Percentiles rank a stretch among this genome's conserved stretches.
Conservation (phyloP, 371 early-diverging fungal species). For the Apophysomyces variabilis region DNA sequence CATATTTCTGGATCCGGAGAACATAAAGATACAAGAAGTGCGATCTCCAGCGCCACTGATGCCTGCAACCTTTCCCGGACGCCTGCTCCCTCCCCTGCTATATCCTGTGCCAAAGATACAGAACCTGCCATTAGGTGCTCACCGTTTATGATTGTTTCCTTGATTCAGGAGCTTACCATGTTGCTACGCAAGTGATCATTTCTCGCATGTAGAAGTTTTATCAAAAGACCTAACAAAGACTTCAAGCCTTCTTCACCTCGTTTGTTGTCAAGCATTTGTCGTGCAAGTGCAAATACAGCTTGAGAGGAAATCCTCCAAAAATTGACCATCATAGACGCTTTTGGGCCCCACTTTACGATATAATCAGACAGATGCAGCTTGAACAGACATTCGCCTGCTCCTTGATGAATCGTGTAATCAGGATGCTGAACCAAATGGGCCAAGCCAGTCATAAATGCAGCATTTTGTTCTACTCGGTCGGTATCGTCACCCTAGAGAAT, state of each 20-base stretch:
- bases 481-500: constrained; percentile 26
- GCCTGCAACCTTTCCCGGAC: constrained; percentile 72
- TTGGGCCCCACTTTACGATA: constrained; percentile 66
- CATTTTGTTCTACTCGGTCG: constrained; percentile 62
- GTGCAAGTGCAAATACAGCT: constrained; percentile 47
- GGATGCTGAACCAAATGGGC: constrained; percentile 65
- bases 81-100: constrained; percentile 56
- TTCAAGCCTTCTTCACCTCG: constrained; percentile 61
- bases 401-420: constrained; percentile 60
- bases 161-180: constrained; percentile 31
- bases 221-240: constrained; percentile 59
- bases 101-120: constrained; percentile 21
- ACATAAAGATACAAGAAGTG: constrained; percentile 74
- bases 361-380: constrained; percentile 56
- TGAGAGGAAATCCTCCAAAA: constrained; percentile 71
- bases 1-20: constrained; percentile 75
- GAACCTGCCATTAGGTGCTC: too few species aligned
- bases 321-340: constrained; percentile 47
- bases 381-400: constrained; percentile 71
- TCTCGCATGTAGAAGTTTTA: constrained; percentile 63
- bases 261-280: constrained; percentile 55
- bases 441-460: constrained; percentile 64
- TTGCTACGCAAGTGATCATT: constrained; percentile 66
- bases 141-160: neutral
- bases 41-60: constrained; percentile 75